Evolutionary conservation across 306 rosid genomes (phyloP), one percentile per base, ranked within the genome.

Genomic region (Canavalia gladiata): DNA sequence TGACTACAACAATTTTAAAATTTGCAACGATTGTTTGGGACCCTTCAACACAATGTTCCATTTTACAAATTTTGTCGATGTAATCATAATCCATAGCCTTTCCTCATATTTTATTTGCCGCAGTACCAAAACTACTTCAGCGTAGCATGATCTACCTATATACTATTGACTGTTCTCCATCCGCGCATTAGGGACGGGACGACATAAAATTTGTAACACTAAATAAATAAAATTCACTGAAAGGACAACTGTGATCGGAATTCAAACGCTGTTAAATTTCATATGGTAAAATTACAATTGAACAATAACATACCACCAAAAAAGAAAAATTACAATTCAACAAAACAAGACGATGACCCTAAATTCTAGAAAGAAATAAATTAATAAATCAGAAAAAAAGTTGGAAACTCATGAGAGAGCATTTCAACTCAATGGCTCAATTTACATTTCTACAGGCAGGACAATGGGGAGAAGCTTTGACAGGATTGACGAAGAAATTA

Each of bases 401-500:
- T 65, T 25, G 12, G 50, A 77, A 82, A 74, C 46, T 66, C 39
- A 74, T 10, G 41, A 46, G 45, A 55, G 1, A 2, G 0, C 41
- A 54, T 18, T 55, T 74, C 13, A 7, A 54, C 43, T 34, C 45
- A 67, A 41, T 39, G 35, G 46, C 63, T 45, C 76, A 45, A 72
- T 83, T 83, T 83, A 83, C 79, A 83, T 25, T 62, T 63, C 39
- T 8, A 58, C 69, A 45, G 78, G 66, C 7, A 75, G 39, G 2
- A 76, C 11, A 62, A 76, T 4, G 7, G 8, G 41, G 31, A 58
- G 37, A 65, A 52, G 8, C 34, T 34, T 78, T 71, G 60, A 78
- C 82, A 52, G n/a, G 4, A 49, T 49, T 58, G 59, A 45, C 1
- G 80, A 34, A 58, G 50, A 9, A 4, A 18, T 47, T 2, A 6